Base-by-base conservation (phyloP, 257 asterid genomes). In the Paulownia fortunei region DNA sequence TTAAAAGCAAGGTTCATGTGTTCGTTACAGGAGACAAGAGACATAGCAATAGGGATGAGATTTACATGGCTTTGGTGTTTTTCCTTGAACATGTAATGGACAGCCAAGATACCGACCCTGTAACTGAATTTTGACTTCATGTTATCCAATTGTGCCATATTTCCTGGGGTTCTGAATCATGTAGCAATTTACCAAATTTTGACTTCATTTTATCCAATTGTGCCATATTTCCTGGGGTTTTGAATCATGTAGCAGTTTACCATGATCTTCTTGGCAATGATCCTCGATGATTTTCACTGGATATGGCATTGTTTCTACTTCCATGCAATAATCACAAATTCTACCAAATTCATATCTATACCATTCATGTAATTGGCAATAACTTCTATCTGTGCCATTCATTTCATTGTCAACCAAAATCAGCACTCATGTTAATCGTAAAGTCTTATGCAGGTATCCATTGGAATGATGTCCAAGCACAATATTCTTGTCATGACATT, bases 21-120 rank as follows among this genome's bases (percentile, higher is more conserved):
- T 94, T 92, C 71, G 92, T 86, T 3, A 91, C 88, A 0, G 89
- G 89, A 26, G 98, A 89, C 24, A 81, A 65, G 84, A 85, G 88
- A 26, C 94, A 87, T 65, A 13, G 68, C 44, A 27, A 59, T 44
- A 83, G 47, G 44, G 84, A 78, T 37, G 90, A 86, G 79, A 85
- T 94, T 63, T 80, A 83, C 32, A 44, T 49, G 69, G 81, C 70
- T 65, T 77, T 94, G 82, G 80, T 81, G 9, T 52, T 76, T 54
- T 76, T 87, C 6, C 54, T 85, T 36, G 56, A 72, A 78, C 91
- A 86, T 52, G 77, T 76, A 18, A 61, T 49, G 83, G 83, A 66
- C 42, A 71, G 69, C 8, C 82, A 81, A 27, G 88, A 81, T 23
- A 9, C 46, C 32, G 62, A 72, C 27, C 7, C 24, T 52, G 16